phyloP scores from a whole-genome alignment of 2,329 filamentous ascomycete genomes.

The Teratosphaeriaceae sp. region DNA sequence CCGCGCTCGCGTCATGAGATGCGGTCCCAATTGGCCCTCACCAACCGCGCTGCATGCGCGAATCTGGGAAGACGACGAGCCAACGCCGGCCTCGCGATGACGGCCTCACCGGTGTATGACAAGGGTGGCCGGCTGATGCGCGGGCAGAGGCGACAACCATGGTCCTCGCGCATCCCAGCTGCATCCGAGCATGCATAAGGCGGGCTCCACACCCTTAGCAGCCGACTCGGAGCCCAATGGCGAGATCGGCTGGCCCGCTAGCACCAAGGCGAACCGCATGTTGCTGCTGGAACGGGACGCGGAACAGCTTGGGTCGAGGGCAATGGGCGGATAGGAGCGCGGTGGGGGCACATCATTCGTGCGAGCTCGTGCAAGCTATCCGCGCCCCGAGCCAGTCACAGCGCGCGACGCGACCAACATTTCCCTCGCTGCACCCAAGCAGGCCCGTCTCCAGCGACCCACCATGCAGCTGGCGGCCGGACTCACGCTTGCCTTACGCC shows the following conservation, averaged over 20 bases:
- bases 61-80: background rate
- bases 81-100: background rate
- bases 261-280: constrained; percentile 30
- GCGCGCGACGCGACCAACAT: background rate
- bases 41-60: too few relatives aligned
- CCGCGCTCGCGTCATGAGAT: too few relatives aligned
- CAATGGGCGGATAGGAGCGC: constrained; percentile 15
- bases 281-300: constrained; percentile 33
- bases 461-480: constrained; percentile 3
- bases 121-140: background rate
- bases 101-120: background rate
- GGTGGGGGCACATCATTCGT: constrained; percentile 14
- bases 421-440: background rate
- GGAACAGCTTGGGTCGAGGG: too few relatives aligned
- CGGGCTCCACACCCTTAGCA: constrained; percentile 16
- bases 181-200: constrained; percentile 9
- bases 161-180: constrained; percentile 5
- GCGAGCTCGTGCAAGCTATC: constrained; percentile 3
- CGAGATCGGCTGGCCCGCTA: constrained; percentile 6
- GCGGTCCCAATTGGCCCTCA: too few relatives aligned
- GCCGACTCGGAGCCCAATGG: constrained; percentile 11
- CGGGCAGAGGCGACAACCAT: constrained; percentile 4
- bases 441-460: background rate
- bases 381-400: constrained; percentile 5
- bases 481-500: constrained; percentile 1